Evolutionary conservation across 2,329 filamentous ascomycete species (phyloP).

Genomic region (Verticillium tricorpus): DNA sequence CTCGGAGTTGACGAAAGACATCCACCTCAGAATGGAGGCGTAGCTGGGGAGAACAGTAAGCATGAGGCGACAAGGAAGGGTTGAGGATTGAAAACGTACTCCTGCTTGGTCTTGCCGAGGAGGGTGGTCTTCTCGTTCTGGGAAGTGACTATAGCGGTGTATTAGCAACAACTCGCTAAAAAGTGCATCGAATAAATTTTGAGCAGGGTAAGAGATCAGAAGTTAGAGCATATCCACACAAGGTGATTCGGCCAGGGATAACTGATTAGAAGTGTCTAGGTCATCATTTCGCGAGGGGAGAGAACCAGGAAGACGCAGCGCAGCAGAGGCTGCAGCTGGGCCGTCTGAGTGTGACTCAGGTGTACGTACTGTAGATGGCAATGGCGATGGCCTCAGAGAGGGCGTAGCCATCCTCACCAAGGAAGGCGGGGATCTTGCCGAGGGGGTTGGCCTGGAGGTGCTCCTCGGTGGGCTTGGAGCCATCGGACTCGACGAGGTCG

Average conservation of each 20-base stretch:
- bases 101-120: constrained; percentile 99
- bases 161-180: constrained; percentile 15
- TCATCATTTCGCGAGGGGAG: constrained; percentile 55
- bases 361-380: constrained; percentile 90
- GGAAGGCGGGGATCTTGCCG: constrained; percentile 88
- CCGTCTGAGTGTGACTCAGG: constrained; percentile 4
- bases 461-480: constrained; percentile 62
- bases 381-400: constrained; percentile 91
- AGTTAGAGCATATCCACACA: constrained; percentile 88
- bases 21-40: constrained; percentile 95
- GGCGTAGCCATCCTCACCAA: constrained; percentile 85
- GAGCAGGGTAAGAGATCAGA: constrained; percentile 54
- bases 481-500: constrained; percentile 72
- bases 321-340: neutral
- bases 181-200: constrained; percentile 22
- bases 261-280: constrained; percentile 73
- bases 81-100: constrained; percentile 49
- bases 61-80: constrained; percentile 3
- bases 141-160: constrained; percentile 71
- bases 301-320: constrained; percentile 1
- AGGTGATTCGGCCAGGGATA: constrained; percentile 87
- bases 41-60: constrained; percentile 48
- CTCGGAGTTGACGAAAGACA: constrained; percentile 94
- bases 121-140: constrained; percentile 99
- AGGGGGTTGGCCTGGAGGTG: constrained; percentile 84